Base-by-base conservation (phyloP, 441 rosid genomes). In the Adansonia rubrostipa region DNA sequence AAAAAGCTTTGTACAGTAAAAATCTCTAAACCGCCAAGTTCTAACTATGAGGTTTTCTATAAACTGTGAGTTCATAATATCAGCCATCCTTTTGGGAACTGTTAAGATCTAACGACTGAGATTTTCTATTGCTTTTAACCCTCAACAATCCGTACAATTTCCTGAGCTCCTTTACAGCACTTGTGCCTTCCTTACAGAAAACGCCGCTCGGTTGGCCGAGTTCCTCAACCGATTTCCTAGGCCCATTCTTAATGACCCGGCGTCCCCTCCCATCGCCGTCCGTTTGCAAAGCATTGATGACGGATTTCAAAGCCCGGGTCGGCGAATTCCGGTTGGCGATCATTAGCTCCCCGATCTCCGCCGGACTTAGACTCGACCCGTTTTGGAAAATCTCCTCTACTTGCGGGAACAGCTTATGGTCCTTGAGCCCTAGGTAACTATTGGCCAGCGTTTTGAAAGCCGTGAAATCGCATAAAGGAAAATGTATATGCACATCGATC, bases 271-370 rank as follows among this genome's bases (percentile, higher is more conserved):
- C 79, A 5, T 92, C 97, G 0, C 94, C 95, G 9, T 87, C 91
- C 20, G 89, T 83, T 56, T 89, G 92, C 76, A 90, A 74, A 0
- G 94, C 94, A 1, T 86, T 80, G 58, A 92, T 88, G 9, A 92
- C 92, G 33, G 89, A 80, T 75, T 85, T 92, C 79, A 92, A 65
- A 1, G 97, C 97, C 71, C 93, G 82, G 79, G 87, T 89, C 0
- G 97, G 94, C 42, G 94, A 92, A 65, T 76, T 86, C 75, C 94
- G 84, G 84, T 92, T 88, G 9, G 90, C 89, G 47, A 90, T 88
- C 97, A 92, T 89, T 15, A 92, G 84, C 78, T 90, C 97, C 14
- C 93, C 89, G 8, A 92, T 89, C 82, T 92, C 94, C 0, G 94
- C 97, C 6, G 97, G 88, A 78, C 94, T 92, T 78, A 92, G 71